Base-by-base conservation (phyloP, 1,139 yeast genomes). In the Zygosaccharomyces pseudobailii region DNA sequence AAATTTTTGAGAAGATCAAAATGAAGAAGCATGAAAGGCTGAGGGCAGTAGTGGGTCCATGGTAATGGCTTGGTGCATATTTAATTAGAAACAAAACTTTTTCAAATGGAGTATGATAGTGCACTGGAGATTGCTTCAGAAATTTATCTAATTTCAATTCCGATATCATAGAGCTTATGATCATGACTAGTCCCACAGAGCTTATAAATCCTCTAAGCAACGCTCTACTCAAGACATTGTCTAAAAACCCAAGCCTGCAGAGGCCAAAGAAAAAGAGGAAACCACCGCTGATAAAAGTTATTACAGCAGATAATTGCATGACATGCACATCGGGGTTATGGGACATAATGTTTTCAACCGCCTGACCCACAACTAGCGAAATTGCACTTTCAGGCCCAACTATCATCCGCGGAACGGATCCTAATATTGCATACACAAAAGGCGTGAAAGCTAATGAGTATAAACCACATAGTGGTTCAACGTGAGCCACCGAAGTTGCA, bases 351-450 rank as follows among this genome's bases (percentile, higher is more conserved):
- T 85, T 81, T 53, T 86, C 88, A n/a, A 89, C 84, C 0, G 94
- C 89, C 62, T 88, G 96, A 3, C 97, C 97, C 3, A 92, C 87
- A 36, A 92, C 84, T 62, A 92, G 73, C 1, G 95, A 86, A 25
- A 90, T 85, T 1, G 97, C 96, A 6, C 92, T 94, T 62, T 92
- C 98, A 0, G 98, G 98, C 0, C 97, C 97, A 6, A 90, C 95
- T 46, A 90, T 85, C 96, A 92, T 87, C 61, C 86, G 95, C 0
- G 97, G 97, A 1, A 89, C 96, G 22, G 96, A 83, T 0, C 98
- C 97, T 61, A 90, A 77, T 1, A 90, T 55, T 45, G 87, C 75
- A 63, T 92, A 92, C 3, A 92, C 74, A 42, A 90, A 70, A 0
- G 97, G 97, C 0, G 96, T 83, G 3, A 90, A 71, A 0, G 89